Base-by-base conservation (phyloP, 1,139 yeast genomes). In the Candida sojae region DNA sequence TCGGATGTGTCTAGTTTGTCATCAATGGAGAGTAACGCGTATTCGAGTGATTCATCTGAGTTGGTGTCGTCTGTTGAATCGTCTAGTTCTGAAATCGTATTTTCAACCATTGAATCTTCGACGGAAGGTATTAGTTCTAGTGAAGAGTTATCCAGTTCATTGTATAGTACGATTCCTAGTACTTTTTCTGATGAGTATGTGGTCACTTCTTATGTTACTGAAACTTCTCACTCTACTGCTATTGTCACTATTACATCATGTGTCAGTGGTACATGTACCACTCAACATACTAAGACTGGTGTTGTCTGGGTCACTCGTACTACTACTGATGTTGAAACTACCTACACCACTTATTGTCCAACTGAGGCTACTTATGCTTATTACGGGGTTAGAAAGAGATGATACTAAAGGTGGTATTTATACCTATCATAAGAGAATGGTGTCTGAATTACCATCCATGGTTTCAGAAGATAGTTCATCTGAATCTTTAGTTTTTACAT, bases 231-330 rank as follows among this genome's bases (percentile, higher is more conserved):
- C n/a, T 33, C 40, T 0, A 53, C 53, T 30, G 40, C 47, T 21
- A 50, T 59, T 13, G 50, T 64, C 46, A 60, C 67, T 50, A 55
- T 63, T 47, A 62, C 72, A 35, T 45, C 54, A 21, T 59, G 63
- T 46, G 48, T 46, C 4, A 42, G 44, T 6, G 33, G 46, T 26
- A 45, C 36, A 13, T 61, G 65, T 48, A 26, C 43, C 5, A 39
- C 53, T 43, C 58, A 57, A 39, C 56, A 66, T 32, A 58, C 60
- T 26, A 57, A 67, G 32, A 67, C 75, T 6, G 73, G 72, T 30
- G 44, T 55, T 23, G 50, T 50, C 7, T 47, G 48, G 4, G 49
- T 53, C 6, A 53, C 57, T 23, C 38, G 48, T 5, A 50, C 52
- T 7, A 37, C 43, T 6, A 49, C 47, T 10, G 55, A 55, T 28